Base-by-base conservation (phyloP, 768 basidiomycete genomes). In the Russula sp. region DNA sequence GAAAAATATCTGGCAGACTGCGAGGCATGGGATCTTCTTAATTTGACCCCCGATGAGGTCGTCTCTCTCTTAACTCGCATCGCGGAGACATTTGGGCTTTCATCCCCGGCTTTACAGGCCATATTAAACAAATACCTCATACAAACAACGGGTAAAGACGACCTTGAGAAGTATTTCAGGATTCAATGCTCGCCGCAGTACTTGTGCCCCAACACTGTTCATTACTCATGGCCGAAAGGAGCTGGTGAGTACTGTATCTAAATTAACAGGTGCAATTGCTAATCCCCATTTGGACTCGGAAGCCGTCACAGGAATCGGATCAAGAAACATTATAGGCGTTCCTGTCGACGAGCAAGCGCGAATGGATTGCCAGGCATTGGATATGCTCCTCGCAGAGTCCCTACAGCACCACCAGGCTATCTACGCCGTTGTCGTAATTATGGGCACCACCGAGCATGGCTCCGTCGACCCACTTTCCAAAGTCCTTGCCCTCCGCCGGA, bases 151-250 rank as follows among this genome's bases (percentile, higher is more conserved):
- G 76, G 77, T 5, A 79, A 78, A 65, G 73, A 78, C 9, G 63
- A 56, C 0, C 63, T 78, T 4, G 71, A 70, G 61, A 51, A 59
- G 10, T 56, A 71, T n/a, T 75, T 64, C 52, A 65, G 66, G 9
- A 68, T 76, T 36, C 64, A 67, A 57, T 49, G 69, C 46, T 51
- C 67, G 36, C 70, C 73, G 24, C 67, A 64, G 34, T 75, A 74
- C 51, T 51, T 76, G 8, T 67, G 74, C n/a, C 63, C 73, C 1
- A 71, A 61, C 46, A 76, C 78, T 9, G 74, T 72, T 20, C 79
- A 81, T 67, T 80, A 79, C 58, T 80, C 79, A 1, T 82, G 81
- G 81, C 79, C 79, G 16, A 82, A 82, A 68, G 74, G 74, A 22
- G 76, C 78, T 26, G 77, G 80, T 80, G 64, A 55, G 74, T 71